Conservation (phyloP, 208 protist species). For the Acanthamoeba royreba region DNA sequence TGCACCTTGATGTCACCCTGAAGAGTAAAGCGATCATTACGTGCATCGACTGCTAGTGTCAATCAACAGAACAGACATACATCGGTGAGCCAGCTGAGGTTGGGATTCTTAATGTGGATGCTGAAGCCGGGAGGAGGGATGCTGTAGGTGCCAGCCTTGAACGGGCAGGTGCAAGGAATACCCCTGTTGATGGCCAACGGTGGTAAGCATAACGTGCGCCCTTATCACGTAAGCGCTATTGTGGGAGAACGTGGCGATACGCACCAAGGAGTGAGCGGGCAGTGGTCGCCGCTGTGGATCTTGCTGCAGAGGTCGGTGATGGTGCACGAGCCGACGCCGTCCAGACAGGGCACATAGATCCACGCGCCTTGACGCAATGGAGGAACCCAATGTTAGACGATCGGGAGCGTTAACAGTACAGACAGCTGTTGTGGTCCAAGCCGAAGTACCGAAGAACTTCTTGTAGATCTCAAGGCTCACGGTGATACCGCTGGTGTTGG, state of each 20-base stretch:
- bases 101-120: slow-evolving; percentile 26
- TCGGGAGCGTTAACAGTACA: too few species aligned
- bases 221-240: too few species aligned
- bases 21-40: not conserved
- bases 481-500: not conserved
- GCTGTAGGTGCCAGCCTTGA: slow-evolving; percentile 25
- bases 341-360: slow-evolving; percentile 19
- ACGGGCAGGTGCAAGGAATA: slow-evolving; percentile 25
- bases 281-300: not conserved
- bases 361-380: too few species aligned
- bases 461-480: slow-evolving; percentile 45
- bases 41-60: not conserved
- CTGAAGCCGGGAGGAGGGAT: not conserved
- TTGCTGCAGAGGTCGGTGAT: not conserved
- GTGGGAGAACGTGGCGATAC: not conserved
- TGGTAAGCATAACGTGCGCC: not conserved
- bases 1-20: slow-evolving; percentile 38
- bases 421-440: too few species aligned
- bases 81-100: slow-evolving; percentile 38
- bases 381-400: too few species aligned
- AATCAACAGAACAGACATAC: not conserved
- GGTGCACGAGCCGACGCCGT: not conserved
- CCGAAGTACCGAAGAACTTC: slow-evolving; percentile 33
- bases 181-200: not conserved
- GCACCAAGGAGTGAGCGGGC: not conserved